A percentile compares a stretch with the other conserved stretches of the same genome.
These are phyloP conservation scores for Lophiotrema nucula DNA, from an alignment of 495 filamentous ascomycete genomes.

Conservation along the genomic window DNA sequence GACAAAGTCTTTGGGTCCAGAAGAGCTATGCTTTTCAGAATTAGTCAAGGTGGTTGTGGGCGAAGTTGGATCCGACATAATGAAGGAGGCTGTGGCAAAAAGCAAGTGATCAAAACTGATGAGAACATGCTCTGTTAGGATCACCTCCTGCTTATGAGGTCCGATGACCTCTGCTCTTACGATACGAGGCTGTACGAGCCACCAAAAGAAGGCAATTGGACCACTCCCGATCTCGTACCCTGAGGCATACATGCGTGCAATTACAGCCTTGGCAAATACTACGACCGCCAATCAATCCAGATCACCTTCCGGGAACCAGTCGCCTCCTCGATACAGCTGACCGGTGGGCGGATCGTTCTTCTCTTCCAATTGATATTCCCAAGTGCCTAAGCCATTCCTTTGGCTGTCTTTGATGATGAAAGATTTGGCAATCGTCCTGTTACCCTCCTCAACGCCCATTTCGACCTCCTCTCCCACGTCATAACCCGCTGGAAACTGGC, in stretches of 20 bases:
- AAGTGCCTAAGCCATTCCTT: conserved; percentile 4
- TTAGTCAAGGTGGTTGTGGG: not conserved
- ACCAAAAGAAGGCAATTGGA: too few relatives aligned
- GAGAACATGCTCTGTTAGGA: not conserved
- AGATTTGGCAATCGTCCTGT: not conserved
- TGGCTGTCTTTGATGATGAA: conserved; percentile 10
- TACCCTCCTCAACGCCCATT: conserved; percentile 3
- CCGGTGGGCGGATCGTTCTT: conserved; percentile 6
- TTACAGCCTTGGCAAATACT: not conserved
- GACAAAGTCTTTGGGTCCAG: not conserved
- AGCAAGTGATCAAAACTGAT: not conserved
- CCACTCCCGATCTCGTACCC: too few relatives aligned
- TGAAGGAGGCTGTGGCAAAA: not conserved
- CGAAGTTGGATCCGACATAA: not conserved
- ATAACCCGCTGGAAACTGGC: not conserved
- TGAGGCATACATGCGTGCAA: not conserved
- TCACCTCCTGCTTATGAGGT: not conserved
- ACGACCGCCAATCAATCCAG: not conserved
- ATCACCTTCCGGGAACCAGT: conserved; percentile 13
- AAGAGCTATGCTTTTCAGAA: not conserved
- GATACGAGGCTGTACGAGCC: too few relatives aligned
- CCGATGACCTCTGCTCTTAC: too few relatives aligned
- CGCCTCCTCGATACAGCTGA: conserved; percentile 1
- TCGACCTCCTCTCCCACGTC: not conserved
- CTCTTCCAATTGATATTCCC: conserved; percentile 25